These are phyloP conservation scores for Euclidium syriacum DNA, from an alignment of 345 rosid genomes.

Conservation along the genomic window DNA sequence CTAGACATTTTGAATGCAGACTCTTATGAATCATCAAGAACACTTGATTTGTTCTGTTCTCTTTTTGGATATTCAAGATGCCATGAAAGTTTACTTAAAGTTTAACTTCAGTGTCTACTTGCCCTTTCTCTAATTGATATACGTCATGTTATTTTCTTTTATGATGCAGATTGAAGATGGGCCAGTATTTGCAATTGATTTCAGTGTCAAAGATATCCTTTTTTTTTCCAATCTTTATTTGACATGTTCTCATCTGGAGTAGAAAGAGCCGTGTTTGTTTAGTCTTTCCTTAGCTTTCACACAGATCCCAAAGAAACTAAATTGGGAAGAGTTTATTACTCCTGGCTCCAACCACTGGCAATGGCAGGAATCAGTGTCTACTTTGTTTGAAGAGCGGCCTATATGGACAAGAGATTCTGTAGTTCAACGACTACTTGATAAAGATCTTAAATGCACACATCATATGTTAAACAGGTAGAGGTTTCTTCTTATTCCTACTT, in stretches of 20 bases:
- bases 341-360: slow-evolving; percentile 61
- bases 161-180: slow-evolving; percentile 65
- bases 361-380: slow-evolving; percentile 68
- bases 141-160: slow-evolving; percentile 1
- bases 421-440: slow-evolving; percentile 57
- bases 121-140: background rate
- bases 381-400: slow-evolving; percentile 81
- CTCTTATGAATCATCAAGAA: slow-evolving; percentile 1
- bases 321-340: slow-evolving; percentile 57
- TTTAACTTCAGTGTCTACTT: background rate
- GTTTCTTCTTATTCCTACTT: background rate
- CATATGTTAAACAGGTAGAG: slow-evolving; percentile 66
- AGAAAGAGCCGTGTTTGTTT: slow-evolving; percentile 8
- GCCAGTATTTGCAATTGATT: slow-evolving; percentile 84
- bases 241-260: slow-evolving; percentile 8
- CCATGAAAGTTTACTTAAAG: background rate
- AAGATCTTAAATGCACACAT: slow-evolving; percentile 56
- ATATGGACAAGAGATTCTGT: slow-evolving; percentile 84
- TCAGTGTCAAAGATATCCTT: slow-evolving; percentile 87
- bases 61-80: background rate
- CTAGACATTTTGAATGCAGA: background rate
- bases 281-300: slow-evolving; percentile 51
- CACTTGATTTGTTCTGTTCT: background rate
- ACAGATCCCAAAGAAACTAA: slow-evolving; percentile 83
- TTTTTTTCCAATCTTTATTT: background rate